Evolutionary conservation across 768 basidiomycete genomes (phyloP), one percentile per base, ranked within the genome.

Genomic region (Rickenella mellea): DNA sequence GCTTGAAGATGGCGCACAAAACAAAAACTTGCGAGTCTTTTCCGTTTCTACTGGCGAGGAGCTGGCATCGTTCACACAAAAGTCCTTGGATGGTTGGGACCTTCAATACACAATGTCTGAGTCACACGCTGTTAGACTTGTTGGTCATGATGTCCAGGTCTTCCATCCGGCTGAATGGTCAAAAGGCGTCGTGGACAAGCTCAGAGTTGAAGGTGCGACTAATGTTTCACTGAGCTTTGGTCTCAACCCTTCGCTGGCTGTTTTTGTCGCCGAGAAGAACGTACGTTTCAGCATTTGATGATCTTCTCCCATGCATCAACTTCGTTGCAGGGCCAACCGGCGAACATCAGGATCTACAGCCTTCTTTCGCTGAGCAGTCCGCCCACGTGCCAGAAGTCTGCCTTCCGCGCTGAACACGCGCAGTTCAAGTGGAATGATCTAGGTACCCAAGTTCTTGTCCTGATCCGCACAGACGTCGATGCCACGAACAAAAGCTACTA

Each of bases 401-500:
- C 98, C 61, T 97, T 78, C 76, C 96, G 96, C 67, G 91, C 92
- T 1, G 92, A 98, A 65, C 82, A 84, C 36, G 77, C 88, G 3
- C 76, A 78, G 54, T 82, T 99, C 63, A 97, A 97, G 64, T 99
- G 94, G 94, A 98, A 97, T 56, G 78, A 76, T 6, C 75, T 92
- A 14, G 96, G 94, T 15, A 94, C 92, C 0, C 88, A 89, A 55
- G 84, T 93, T 2, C 68, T 99, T 42, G 73, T 97, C 46, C 64
- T 97, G 27, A 93, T 94, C 0, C 90, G 93, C 55, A 94, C 93
- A 4, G 96, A 99, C 54, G 93, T 97, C 41, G 94, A 99, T 56
- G 89, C 88, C 58, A 83, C 88, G 35, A 94, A 94, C 62, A 96
- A 88, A 74, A 92, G 83, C 54, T 99, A 99, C 61, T 99, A 98